Base-by-base conservation (phyloP, 108 stramenopile genomes). In the Nannochloropsis salina region DNA sequence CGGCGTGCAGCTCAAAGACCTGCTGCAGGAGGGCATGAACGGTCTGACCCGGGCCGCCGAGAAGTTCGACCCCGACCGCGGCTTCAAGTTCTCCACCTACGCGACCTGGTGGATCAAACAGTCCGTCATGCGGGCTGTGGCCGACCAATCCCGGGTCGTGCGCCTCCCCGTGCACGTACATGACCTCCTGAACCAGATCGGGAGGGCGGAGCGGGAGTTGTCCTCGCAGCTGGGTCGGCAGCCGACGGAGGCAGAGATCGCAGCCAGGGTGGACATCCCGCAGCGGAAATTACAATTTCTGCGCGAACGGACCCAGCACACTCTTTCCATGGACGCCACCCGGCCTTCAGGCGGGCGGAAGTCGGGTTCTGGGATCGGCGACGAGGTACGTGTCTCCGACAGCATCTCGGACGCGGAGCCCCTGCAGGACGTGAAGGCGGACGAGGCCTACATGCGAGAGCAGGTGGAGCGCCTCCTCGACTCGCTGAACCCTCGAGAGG, bases 91-190 rank as follows among this genome's bases (percentile, higher is more conserved):
- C 86, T 92, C 91, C 43, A 97, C 97, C 74, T 98, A 98, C 89
- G 97, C 97, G 20, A 95, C 95, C n/a, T 95, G 97, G 91, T 98
- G 97, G 97, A 97, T 98, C 90, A 96, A 97, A 94, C 97, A 97
- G 91, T 89, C 92, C 83, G 95, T 97, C 86, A 94, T 95, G 94
- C 92, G 96, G 83, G 96, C 96, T 44, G 94, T 96, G 89, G 96
- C 96, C 6, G 95, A 95, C 84, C 95, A 96, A 87, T 94, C 92
- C 44, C 90, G 97, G 31, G 93, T 94, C 22, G 95, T 97, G 86
- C 93, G 96, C 9, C 91, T 98, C 15, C 98, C 98, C n/a, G 96
- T 97, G 10, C 98, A 98, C 88, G 93, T 98, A 9, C 98, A 98
- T 90, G 96, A 97, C 85, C 87, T 97, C 74, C 91, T 97, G 44